These are phyloP conservation scores for Tricholoma matsutake DNA, from an alignment of 768 basidiomycete genomes.

Conservation along the genomic window DNA sequence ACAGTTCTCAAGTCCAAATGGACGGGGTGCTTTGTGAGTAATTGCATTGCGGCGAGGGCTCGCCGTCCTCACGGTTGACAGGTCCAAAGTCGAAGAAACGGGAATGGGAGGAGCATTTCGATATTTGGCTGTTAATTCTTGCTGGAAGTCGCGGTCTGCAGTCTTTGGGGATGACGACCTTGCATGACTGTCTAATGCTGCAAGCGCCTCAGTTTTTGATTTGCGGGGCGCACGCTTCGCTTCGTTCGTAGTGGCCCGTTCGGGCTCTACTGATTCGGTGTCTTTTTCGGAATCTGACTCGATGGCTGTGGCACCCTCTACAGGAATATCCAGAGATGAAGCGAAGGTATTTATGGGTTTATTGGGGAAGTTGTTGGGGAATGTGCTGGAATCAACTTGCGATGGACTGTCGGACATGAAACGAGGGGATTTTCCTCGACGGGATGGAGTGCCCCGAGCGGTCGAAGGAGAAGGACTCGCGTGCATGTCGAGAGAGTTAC, in stretches of 20 bases:
- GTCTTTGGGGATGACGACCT: slow-evolving; percentile 51
- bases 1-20: slow-evolving; percentile 87
- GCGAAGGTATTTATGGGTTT: slow-evolving; percentile 51
- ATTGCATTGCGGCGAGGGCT: slow-evolving; percentile 41
- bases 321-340: slow-evolving; percentile 74
- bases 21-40: slow-evolving; percentile 48
- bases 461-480: slow-evolving; percentile 42
- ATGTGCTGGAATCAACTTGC: slow-evolving; percentile 42
- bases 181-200: slow-evolving; percentile 69
- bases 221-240: slow-evolving; percentile 78
- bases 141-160: slow-evolving; percentile 48
- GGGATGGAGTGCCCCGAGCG: slow-evolving; percentile 58
- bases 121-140: slow-evolving; percentile 48
- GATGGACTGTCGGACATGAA: slow-evolving; percentile 45
- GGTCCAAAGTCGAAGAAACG: slow-evolving; percentile 60
- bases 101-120: slow-evolving; percentile 56
- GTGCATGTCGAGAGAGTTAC: slow-evolving; percentile 38
- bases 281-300: slow-evolving; percentile 42
- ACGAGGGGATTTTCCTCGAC: slow-evolving; percentile 61
- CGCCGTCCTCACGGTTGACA: slow-evolving; percentile 68
- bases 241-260: slow-evolving; percentile 39
- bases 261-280: slow-evolving; percentile 32
- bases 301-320: slow-evolving; percentile 71
- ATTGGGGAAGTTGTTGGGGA: slow-evolving; percentile 47
- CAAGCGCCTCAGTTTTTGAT: slow-evolving; percentile 86